Evolutionary conservation across 148 eudicot species (phyloP).

Genomic region (Heliosperma pusillum): DNA sequence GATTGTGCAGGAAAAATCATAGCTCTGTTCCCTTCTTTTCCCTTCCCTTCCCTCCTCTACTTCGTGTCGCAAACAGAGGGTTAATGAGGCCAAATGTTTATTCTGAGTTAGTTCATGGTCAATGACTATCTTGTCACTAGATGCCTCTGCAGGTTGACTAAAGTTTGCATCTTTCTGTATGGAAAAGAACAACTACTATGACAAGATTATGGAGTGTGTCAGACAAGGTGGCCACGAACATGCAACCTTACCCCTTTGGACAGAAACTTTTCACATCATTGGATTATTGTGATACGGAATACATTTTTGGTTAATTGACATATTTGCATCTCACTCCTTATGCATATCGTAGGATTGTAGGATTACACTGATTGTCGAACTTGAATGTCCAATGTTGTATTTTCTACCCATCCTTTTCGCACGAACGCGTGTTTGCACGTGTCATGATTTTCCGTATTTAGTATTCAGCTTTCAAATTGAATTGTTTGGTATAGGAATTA

Average conservation of each 20-base stretch:
- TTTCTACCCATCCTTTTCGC: conserved; percentile 14
- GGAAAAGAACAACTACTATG: not conserved
- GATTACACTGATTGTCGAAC: not conserved
- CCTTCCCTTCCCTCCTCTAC: too few species aligned
- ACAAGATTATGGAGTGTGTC: not conserved
- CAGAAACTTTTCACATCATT: too few species aligned
- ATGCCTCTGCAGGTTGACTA: not conserved
- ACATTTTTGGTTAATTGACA: too few species aligned
- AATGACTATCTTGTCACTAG: not conserved
- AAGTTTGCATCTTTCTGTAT: not conserved
- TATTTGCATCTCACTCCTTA: not conserved
- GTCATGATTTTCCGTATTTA: not conserved
- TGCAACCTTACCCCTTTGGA: too few species aligned
- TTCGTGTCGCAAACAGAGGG: too few species aligned
- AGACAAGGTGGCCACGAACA: too few species aligned
- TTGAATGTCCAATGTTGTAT: not conserved
- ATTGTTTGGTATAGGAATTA: conserved; percentile 54
- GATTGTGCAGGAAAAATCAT: too few species aligned
- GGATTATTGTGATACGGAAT: too few species aligned
- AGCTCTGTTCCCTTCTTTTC: too few species aligned
- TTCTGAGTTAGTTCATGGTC: not conserved
- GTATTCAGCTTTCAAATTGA: not conserved
- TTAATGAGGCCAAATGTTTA: too few species aligned
- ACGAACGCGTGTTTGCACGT: not conserved
- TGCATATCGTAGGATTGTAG: not conserved